These are phyloP conservation scores for Tuber brumale DNA, from an alignment of 495 filamentous ascomycete species.

Conservation along the genomic window DNA sequence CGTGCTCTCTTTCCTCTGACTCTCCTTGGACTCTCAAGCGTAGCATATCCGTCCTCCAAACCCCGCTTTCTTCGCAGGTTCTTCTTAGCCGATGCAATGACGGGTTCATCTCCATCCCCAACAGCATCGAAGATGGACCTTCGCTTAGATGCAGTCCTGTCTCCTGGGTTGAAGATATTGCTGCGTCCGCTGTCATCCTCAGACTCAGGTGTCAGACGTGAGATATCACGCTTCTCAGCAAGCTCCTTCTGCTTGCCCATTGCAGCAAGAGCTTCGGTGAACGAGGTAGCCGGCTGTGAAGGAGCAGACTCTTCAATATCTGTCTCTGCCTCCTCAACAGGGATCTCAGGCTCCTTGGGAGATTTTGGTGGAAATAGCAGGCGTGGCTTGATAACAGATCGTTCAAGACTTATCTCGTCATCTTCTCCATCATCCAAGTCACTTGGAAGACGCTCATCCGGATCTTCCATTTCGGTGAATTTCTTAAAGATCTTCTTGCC, in stretches of 20 bases:
- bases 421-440: conserved; percentile 46
- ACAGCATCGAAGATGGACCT: conserved; percentile 1
- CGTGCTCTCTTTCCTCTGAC: not conserved
- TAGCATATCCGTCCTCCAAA: not conserved
- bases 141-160: not conserved
- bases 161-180: not conserved
- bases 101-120: not conserved
- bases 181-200: conserved; percentile 20
- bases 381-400: conserved; percentile 72
- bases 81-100: not conserved
- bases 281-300: conserved; percentile 7
- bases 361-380: conserved; percentile 63
- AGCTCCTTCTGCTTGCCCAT: conserved; percentile 14
- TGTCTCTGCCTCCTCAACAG: conserved; percentile 45
- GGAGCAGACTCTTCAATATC: conserved; percentile 48
- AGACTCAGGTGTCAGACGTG: conserved; percentile 30
- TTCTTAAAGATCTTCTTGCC: conserved; percentile 80
- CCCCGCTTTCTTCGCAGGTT: not conserved
- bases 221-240: conserved; percentile 15
- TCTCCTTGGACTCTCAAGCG: not conserved
- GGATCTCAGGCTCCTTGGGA: conserved; percentile 5
- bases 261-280: not conserved
- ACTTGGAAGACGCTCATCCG: conserved; percentile 19
- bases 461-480: conserved; percentile 46
- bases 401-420: conserved; percentile 45